Evolutionary conservation across 345 rosid genomes (phyloP).

Genomic region (Salix purpurea): DNA sequence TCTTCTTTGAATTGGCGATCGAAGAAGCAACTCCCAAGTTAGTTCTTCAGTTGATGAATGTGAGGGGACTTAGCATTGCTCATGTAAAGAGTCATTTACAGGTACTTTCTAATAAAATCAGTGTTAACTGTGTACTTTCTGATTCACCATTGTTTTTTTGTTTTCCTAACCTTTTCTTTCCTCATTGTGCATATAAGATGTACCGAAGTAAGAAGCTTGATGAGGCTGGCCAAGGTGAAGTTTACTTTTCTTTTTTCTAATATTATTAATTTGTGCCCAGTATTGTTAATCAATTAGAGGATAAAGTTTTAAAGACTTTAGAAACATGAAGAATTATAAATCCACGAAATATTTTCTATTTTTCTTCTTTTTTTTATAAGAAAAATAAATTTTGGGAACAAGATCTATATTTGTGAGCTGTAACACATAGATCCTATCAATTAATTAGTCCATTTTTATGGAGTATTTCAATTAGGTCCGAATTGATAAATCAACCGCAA

Average conservation of each 20-base stretch:
- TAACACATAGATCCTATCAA: no score
- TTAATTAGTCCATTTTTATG: no score
- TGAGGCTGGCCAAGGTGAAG: slow-evolving; percentile 63
- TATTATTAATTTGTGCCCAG: neutral
- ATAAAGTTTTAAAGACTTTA: no score
- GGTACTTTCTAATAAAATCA: slow-evolving; percentile 24
- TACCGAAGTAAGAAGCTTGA: slow-evolving; percentile 85
- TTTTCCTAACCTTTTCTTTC: neutral
- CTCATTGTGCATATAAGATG: slow-evolving; percentile 42
- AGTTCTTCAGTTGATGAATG: slow-evolving; percentile 86
- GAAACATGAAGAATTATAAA: no score
- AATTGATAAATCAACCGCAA: no score
- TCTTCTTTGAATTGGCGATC: slow-evolving; percentile 3
- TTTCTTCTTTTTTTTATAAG: no score
- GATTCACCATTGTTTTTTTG: neutral
- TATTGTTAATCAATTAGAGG: neutral
- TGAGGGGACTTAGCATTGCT: slow-evolving; percentile 78
- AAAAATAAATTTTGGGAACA: no score
- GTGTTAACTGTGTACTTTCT: neutral
- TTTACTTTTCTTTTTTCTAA: neutral
- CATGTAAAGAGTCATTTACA: slow-evolving; percentile 94
- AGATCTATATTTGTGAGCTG: no score
- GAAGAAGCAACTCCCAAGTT: slow-evolving; percentile 82
- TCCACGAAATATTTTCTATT: no score
- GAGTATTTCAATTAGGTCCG: no score